These are phyloP conservation scores for Amylocarpus encephaloides DNA, from an alignment of 2,329 filamentous ascomycete species.

Conservation along the genomic window DNA sequence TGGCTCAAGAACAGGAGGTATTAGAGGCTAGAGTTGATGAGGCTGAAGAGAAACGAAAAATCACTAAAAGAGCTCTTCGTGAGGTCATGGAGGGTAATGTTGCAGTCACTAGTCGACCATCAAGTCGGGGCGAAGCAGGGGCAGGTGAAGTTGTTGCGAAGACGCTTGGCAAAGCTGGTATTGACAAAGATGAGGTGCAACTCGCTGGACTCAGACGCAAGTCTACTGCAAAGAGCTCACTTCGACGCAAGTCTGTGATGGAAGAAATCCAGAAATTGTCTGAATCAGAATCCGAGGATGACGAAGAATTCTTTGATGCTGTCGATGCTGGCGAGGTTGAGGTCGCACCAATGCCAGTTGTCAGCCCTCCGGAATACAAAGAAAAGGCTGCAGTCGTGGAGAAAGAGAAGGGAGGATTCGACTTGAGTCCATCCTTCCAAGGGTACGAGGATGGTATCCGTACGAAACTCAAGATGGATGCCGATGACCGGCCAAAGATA, in stretches of 20 bases:
- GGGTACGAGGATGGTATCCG: constrained; percentile 90
- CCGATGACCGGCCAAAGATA: constrained; percentile 87
- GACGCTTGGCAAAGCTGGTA: constrained; percentile 32
- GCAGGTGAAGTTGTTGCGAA: constrained; percentile 29
- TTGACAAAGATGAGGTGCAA: constrained; percentile 32
- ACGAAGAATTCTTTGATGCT: constrained; percentile 95
- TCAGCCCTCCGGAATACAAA: constrained; percentile 27
- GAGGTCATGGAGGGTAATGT: constrained; percentile 68
- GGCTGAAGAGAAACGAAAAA: constrained; percentile 81
- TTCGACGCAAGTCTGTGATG: constrained; percentile 58
- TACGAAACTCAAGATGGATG: constrained; percentile 76
- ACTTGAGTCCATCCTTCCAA: constrained; percentile 72
- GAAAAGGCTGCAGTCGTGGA: constrained; percentile 41
- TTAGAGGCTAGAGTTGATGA: constrained; percentile 83
- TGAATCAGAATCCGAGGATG: constrained; percentile 68
- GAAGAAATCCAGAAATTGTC: constrained; percentile 68
- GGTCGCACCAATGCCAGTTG: constrained; percentile 56
- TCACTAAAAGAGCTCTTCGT: constrained; percentile 81
- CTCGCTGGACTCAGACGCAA: constrained; percentile 29
- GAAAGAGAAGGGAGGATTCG: constrained; percentile 42
- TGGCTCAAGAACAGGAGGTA: constrained; percentile 90
- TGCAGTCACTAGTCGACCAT: constrained; percentile 37
- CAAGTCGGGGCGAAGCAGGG: constrained; percentile 19
- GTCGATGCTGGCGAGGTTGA: constrained; percentile 90
- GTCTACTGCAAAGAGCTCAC: constrained; percentile 38